Evolutionary conservation across 2,329 filamentous ascomycete genomes (phyloP), one percentile per base, ranked within the genome.

Genomic region (Stenocarpella maydis): DNA sequence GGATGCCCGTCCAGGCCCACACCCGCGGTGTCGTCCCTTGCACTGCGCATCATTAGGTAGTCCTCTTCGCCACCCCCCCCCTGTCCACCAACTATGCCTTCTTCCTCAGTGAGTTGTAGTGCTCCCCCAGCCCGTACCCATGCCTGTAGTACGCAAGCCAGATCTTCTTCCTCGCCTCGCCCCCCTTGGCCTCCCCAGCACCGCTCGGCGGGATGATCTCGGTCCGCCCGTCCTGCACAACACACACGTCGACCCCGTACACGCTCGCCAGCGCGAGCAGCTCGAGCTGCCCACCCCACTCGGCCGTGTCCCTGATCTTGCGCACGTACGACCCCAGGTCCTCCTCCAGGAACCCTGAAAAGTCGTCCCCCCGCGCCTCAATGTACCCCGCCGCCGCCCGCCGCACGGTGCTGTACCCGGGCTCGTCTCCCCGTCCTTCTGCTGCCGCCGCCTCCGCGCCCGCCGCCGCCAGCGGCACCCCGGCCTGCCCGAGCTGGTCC

Each of bases 91-190:
- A 3, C 10, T 54, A 74, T 12, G 74, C 73, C 73, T 76, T 76
- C 76, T 84, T 87, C 74, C 88, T 80, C 78, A 99, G 81, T 65
- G 95, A 97, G 78, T 99, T 99, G 81, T 99, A 99, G 82, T 99
- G 96, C 83, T 98, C 96, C 15, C 96, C 96, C 61, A 99, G 83
- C 1, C 95, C 95, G 79, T 97, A 98, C 60, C 93, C 93, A 82
- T 98, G 94, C 75, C 92, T 87, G 80, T 98, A 98, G 80, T 98
- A 99, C 43, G 94, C 95, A 80, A 99, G 80, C 95, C 96, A 98
- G 63, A 97, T 86, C 73, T 88, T 88, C 74, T 87, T 87, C 73
- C 82, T 83, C 65, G 80, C 78, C 26, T 81, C 83, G 64, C 82
- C 80, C 4, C 80, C 81, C 34, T 80, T 77, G 19, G 74, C 79